phyloP scores from a whole-genome alignment of 2,329 filamentous ascomycete genomes.

The Claviceps lovelessii region DNA sequence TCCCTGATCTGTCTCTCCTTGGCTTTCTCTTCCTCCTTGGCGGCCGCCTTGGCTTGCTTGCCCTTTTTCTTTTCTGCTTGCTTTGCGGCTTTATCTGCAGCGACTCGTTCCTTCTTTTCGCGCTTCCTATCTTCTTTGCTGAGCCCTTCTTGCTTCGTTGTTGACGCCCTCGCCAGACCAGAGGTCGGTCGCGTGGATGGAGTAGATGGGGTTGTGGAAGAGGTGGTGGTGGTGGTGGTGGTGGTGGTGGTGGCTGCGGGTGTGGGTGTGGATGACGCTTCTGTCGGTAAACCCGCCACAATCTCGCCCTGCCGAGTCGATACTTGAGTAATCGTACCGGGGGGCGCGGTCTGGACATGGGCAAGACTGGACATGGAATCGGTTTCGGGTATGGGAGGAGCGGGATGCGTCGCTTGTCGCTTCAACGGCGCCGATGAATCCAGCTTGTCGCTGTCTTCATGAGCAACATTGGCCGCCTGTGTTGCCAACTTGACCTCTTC shows the following conservation, averaged over 20 bases:
- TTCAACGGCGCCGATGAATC: conserved; percentile 29
- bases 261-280: neutral
- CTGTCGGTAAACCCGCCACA: conserved; percentile 4
- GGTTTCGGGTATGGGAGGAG: conserved; percentile 30
- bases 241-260: neutral
- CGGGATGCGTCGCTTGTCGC: conserved; percentile 36
- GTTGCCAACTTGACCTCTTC: conserved; percentile 45
- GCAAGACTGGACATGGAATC: conserved; percentile 45
- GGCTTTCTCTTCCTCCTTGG: conserved; percentile 19
- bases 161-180: conserved; percentile 9
- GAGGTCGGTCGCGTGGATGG: neutral
- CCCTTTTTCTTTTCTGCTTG: conserved; percentile 24
- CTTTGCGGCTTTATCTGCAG: conserved; percentile 42
- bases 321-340: conserved; percentile 18
- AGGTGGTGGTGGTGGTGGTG: no score
- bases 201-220: no score
- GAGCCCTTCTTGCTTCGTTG: conserved; percentile 19
- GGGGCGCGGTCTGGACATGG: conserved; percentile 54
- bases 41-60: conserved; percentile 26
- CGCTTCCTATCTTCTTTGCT: conserved; percentile 49
- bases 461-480: conserved; percentile 40
- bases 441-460: conserved; percentile 31
- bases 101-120: conserved; percentile 53
- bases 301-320: conserved; percentile 6
- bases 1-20: conserved; percentile 13